Percentiles rank a stretch among this genome's conserved stretches.
Evolutionary conservation across 2,329 filamentous ascomycete genomes (phyloP).

Genomic region (Claviceps spartinae): DNA sequence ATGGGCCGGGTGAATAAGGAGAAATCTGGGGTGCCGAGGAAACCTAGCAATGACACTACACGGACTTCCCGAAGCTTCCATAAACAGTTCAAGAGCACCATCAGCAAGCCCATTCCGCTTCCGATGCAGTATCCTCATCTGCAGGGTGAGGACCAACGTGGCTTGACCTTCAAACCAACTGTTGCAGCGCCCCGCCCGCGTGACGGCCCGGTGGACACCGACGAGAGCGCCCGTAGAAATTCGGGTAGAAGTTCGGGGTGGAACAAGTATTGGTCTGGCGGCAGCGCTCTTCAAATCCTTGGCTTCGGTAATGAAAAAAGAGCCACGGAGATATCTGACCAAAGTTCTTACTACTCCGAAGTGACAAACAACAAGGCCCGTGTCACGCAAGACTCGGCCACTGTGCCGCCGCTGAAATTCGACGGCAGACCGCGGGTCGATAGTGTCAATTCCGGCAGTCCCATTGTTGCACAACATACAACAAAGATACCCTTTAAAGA

Average conservation of each 20-base stretch:
- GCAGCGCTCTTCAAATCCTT: conserved; percentile 52
- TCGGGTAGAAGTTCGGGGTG: conserved; percentile 62
- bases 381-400: conserved; percentile 52
- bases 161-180: conserved; percentile 24
- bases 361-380: conserved; percentile 18
- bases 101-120: conserved; percentile 47
- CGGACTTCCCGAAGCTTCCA: conserved; percentile 40
- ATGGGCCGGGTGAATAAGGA: conserved; percentile 46
- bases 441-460: conserved; percentile 55
- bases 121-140: conserved; percentile 19
- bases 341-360: conserved; percentile 42
- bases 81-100: conserved; percentile 48
- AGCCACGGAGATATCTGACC: conserved; percentile 39
- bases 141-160: conserved; percentile 27
- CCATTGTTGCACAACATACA: conserved; percentile 49
- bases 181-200: conserved; percentile 23
- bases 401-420: conserved; percentile 55
- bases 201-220: conserved; percentile 18
- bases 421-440: conserved; percentile 50
- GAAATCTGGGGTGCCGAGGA: conserved; percentile 32
- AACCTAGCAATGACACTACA: conserved; percentile 41
- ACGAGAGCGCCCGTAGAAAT: conserved; percentile 42
- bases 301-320: conserved; percentile 40
- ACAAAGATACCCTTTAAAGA: conserved; percentile 37
- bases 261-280: conserved; percentile 67